Evolutionary conservation across 2,329 filamentous ascomycete species (phyloP).

Genomic region (Diaporthe longicolla): DNA sequence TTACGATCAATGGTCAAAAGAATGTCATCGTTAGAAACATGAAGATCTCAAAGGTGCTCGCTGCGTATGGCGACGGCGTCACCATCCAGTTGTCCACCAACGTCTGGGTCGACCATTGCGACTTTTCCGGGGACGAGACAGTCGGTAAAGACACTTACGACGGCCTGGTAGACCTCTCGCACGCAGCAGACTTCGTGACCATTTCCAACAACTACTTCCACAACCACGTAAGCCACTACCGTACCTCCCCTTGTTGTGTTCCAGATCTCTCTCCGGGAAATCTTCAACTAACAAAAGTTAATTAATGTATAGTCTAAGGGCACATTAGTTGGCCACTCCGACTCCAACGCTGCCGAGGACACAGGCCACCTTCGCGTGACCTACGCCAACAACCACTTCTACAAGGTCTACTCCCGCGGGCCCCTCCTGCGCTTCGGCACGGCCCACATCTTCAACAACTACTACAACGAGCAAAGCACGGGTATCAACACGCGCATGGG

Average conservation of each 20-base stretch:
- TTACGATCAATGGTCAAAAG: conserved; percentile 58
- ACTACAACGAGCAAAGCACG: conserved; percentile 55
- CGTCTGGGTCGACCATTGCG: conserved; percentile 68
- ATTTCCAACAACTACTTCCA: conserved; percentile 51
- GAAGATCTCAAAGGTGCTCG: conserved; percentile 55
- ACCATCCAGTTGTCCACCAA: conserved; percentile 54
- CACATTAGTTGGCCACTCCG: conserved; percentile 72
- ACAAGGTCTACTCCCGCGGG: conserved; percentile 60
- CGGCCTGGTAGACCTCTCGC: conserved; percentile 67
- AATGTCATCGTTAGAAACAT: conserved; percentile 65
- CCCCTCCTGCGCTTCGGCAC: conserved; percentile 64
- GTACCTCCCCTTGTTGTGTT: no score
- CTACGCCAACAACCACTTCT: conserved; percentile 66
- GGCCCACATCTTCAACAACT: conserved; percentile 63
- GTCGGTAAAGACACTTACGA: conserved; percentile 72
- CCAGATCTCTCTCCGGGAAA: no score
- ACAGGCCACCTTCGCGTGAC: conserved; percentile 62
- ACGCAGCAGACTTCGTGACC: conserved; percentile 65
- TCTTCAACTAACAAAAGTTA: not conserved
- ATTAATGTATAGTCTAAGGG: conserved; percentile 61
- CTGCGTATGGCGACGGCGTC: conserved; percentile 58
- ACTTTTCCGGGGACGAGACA: conserved; percentile 63
- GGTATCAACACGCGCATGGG: conserved; percentile 36
- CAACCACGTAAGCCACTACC: conserved; percentile 56
- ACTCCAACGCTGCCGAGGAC: conserved; percentile 63